phyloP scores from a whole-genome alignment of 108 stramenopile genomes.

The Bacterosira constricta region DNA sequence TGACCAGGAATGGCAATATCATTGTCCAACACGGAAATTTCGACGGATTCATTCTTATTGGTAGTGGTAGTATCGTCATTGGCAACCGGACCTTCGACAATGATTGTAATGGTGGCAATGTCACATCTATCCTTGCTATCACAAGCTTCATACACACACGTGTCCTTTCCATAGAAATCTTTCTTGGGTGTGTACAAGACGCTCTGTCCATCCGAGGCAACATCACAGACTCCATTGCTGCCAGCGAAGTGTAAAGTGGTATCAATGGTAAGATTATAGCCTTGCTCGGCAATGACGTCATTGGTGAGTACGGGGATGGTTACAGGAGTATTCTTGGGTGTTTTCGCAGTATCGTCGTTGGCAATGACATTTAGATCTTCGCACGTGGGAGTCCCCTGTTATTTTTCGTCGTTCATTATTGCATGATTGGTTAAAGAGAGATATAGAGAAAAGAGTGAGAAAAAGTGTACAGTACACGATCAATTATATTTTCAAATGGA shows the following conservation, averaged over 20 bases:
- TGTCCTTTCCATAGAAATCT: slow-evolving; percentile 21
- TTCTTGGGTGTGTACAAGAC: slow-evolving; percentile 22
- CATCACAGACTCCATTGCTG: slow-evolving; percentile 7
- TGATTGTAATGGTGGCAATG: slow-evolving; percentile 21
- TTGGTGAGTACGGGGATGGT: slow-evolving; percentile 14
- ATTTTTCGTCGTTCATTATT: too few relatives aligned
- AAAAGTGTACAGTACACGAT: too few relatives aligned
- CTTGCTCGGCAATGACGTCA: neutral
- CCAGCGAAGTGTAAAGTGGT: slow-evolving; percentile 4
- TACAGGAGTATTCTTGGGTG: slow-evolving; percentile 17
- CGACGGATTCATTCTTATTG: slow-evolving; percentile 15
- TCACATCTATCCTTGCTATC: slow-evolving; percentile 20
- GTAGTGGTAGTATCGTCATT: slow-evolving; percentile 17
- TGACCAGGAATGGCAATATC: slow-evolving; percentile 6
- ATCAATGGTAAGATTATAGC: neutral
- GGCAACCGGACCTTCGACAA: slow-evolving; percentile 4
- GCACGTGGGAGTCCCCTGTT: neutral
- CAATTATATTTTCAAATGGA: too few relatives aligned
- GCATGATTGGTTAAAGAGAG: neutral
- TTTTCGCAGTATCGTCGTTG: slow-evolving; percentile 14
- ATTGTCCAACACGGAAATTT: slow-evolving; percentile 22
- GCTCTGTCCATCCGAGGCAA: neutral
- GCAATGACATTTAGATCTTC: neutral
- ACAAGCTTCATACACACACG: slow-evolving; percentile 27
- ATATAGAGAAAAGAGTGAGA: neutral